phyloP scores from a whole-genome alignment of 2,329 filamentous ascomycete species.

The Rutstroemia sp. region DNA sequence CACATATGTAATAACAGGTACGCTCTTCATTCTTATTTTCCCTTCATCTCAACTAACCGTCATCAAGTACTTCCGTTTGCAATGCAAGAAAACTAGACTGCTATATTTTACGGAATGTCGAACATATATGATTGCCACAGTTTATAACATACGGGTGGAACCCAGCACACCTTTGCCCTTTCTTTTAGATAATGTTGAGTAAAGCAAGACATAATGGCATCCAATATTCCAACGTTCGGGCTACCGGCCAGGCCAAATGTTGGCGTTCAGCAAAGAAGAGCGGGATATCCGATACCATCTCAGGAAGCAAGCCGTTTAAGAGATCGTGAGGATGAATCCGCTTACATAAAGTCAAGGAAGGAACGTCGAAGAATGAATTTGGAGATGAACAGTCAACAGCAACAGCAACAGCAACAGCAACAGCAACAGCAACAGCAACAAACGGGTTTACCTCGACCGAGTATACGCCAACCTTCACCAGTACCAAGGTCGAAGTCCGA shows the following conservation, averaged over 20 bases:
- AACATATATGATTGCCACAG: slow-evolving; percentile 11
- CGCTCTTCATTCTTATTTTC: background rate
- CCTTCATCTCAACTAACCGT: background rate
- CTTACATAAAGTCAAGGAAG: slow-evolving; percentile 27
- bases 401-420: background rate
- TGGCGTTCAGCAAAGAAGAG: slow-evolving; percentile 27
- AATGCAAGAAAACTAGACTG: background rate
- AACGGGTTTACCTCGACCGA: slow-evolving; percentile 20
- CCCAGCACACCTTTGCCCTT: background rate
- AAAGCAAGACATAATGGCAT: slow-evolving; percentile 35
- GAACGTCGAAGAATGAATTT: slow-evolving; percentile 14
- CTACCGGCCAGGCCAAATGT: slow-evolving; percentile 36
- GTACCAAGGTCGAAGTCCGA: slow-evolving; percentile 15
- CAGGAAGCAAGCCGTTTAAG: slow-evolving; percentile 12
- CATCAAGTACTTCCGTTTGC: background rate
- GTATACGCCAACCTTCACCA: slow-evolving; percentile 17
- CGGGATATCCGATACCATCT: slow-evolving; percentile 19
- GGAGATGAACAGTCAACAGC: slow-evolving; percentile 12
- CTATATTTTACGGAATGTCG: slow-evolving; percentile 18
- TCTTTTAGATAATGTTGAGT: slow-evolving; percentile 16
- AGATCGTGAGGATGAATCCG: slow-evolving; percentile 36
- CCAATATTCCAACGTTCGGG: slow-evolving; percentile 35
- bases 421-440: slow-evolving; percentile 14
- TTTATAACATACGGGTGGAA: slow-evolving; percentile 22
- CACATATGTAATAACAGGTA: background rate